These are phyloP conservation scores for Metahyphopichia silvanorum DNA, from an alignment of 805 yeast genomes.

Conservation along the genomic window DNA sequence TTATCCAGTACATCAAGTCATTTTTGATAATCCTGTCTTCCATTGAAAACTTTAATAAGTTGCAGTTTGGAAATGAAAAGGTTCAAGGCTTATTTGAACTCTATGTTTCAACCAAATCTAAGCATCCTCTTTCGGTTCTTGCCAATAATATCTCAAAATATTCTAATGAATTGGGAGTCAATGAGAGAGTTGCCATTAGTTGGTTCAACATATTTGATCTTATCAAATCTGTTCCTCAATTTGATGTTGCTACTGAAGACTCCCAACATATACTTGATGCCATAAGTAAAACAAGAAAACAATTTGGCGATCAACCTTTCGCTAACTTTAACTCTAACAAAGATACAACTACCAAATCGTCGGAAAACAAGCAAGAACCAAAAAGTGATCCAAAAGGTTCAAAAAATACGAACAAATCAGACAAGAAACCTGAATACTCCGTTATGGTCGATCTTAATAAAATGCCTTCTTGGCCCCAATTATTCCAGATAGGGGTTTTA, in stretches of 20 bases:
- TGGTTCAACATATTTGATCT: conserved; percentile 31
- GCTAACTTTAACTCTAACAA: conserved; percentile 3
- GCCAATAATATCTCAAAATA: conserved; percentile 3
- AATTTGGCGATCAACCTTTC: background rate
- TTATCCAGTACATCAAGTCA: background rate
- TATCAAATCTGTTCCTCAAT: conserved; percentile 15
- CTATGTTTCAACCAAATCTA: conserved; percentile 7
- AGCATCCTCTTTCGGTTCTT: conserved; percentile 1
- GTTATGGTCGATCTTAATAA: conserved; percentile 23
- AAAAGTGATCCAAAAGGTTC: conserved; percentile 6
- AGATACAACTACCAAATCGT: conserved; percentile 3
- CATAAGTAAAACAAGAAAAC: conserved; percentile 4
- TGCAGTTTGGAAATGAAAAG: conserved; percentile 20
- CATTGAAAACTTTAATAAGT: too few relatives aligned
- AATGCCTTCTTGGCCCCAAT: conserved; percentile 17
- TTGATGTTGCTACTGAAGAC: background rate
- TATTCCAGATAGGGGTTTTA: conserved; percentile 30
- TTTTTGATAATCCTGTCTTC: background rate
- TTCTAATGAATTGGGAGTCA: conserved; percentile 11
- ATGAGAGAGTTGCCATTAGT: conserved; percentile 11
- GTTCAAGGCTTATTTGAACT: conserved; percentile 18
- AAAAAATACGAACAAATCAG: conserved; percentile 7
- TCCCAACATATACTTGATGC: conserved; percentile 10
- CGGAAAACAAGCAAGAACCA: conserved; percentile 4
- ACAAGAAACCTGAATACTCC: conserved; percentile 10